phyloP scores from a whole-genome alignment of 1,284 basidiomycete genomes.

The Cryptococcus hybrid region DNA sequence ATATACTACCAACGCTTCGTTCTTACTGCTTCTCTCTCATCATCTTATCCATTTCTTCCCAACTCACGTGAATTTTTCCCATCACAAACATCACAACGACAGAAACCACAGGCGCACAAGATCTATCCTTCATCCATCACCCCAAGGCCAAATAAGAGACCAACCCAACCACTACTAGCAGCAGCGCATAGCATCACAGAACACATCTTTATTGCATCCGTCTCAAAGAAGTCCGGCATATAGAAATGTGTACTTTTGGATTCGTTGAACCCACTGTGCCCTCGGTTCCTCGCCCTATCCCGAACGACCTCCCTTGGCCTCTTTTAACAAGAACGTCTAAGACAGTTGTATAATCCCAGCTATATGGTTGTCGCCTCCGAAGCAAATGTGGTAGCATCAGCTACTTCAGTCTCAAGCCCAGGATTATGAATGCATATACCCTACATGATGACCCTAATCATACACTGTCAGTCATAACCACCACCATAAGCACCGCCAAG shows the following conservation, averaged over 20 bases:
- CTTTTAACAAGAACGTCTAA: background rate
- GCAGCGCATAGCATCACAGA: too few species aligned
- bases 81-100: too few species aligned
- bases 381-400: background rate
- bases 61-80: too few species aligned
- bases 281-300: slow-evolving; percentile 15
- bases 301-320: slow-evolving; percentile 2
- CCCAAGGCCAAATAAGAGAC: too few species aligned
- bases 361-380: background rate
- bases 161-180: too few species aligned
- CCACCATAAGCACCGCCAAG: too few species aligned
- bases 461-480: too few species aligned
- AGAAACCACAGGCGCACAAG: too few species aligned
- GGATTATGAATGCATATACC: background rate
- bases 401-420: background rate
- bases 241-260: slow-evolving; percentile 22
- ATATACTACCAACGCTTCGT: too few species aligned
- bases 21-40: too few species aligned
- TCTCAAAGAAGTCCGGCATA: background rate
- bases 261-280: slow-evolving; percentile 16
- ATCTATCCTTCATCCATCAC: too few species aligned
- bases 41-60: too few species aligned
- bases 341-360: background rate
- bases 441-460: background rate
- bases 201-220: background rate